Evolutionary conservation across 108 stramenopile species (phyloP).

Genomic region (Nannochloropsis gaditana): DNA sequence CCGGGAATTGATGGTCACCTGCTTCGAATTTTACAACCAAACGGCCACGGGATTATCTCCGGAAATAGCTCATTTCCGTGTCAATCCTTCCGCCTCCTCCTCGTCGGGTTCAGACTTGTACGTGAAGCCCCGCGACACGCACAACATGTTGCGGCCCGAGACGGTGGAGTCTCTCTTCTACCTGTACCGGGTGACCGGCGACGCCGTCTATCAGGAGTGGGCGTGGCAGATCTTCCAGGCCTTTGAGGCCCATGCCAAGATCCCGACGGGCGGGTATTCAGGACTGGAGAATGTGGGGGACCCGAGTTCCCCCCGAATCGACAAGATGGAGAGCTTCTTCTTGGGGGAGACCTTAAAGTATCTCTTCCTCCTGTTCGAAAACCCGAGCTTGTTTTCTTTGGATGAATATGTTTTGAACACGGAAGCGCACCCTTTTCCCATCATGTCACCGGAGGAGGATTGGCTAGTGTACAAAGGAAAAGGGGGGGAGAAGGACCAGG

Average conservation of each 20-base stretch:
- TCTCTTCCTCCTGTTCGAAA: slow-evolving; percentile 75
- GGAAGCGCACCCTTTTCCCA: slow-evolving; percentile 82
- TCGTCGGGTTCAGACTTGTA: background rate
- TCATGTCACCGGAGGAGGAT: slow-evolving; percentile 24
- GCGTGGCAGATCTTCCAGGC: slow-evolving; percentile 55
- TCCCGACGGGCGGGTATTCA: slow-evolving; percentile 50
- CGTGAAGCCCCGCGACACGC: slow-evolving; percentile 31
- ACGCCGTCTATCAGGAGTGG: slow-evolving; percentile 55
- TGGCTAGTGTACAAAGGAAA: slow-evolving; percentile 15
- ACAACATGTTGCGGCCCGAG: slow-evolving; percentile 60
- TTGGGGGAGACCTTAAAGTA: slow-evolving; percentile 90
- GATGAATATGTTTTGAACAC: slow-evolving; percentile 80
- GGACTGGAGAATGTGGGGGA: slow-evolving; percentile 41
- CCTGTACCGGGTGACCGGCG: slow-evolving; percentile 51
- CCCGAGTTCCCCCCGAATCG: slow-evolving; percentile 27
- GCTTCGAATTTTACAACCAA: slow-evolving; percentile 45
- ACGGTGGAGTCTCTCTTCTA: slow-evolving; percentile 55
- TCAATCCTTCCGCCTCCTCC: slow-evolving; percentile 15
- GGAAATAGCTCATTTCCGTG: slow-evolving; percentile 52
- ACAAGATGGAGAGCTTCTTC: slow-evolving; percentile 90
- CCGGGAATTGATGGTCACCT: slow-evolving; percentile 32
- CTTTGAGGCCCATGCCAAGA: slow-evolving; percentile 50
- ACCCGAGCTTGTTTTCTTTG: slow-evolving; percentile 57
- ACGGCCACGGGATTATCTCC: slow-evolving; percentile 55
- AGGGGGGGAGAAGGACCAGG: background rate